Percentiles rank a stretch among this genome's conserved stretches.
phyloP scores from a whole-genome alignment of 352 stramenopile species.

The Phytophthora lateralis region DNA sequence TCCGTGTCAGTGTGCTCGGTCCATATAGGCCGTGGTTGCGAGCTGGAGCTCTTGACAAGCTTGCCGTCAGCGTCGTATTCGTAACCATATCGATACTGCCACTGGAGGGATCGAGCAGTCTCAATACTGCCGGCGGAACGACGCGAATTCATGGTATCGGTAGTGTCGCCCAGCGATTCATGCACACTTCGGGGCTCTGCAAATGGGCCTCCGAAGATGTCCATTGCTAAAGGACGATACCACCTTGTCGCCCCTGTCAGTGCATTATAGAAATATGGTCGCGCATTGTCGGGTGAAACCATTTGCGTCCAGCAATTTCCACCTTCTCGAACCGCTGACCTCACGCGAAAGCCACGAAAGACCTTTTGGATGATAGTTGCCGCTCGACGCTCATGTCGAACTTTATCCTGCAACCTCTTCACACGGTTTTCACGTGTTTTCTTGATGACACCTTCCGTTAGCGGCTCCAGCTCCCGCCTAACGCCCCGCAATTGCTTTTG shows the following conservation, averaged over 20 bases:
- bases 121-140: slow-evolving; percentile 31
- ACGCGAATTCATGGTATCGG: slow-evolving; percentile 19
- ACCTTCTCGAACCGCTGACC: slow-evolving; percentile 67
- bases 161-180: slow-evolving; percentile 27
- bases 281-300: slow-evolving; percentile 29
- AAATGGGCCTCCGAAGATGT: slow-evolving; percentile 74
- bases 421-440: slow-evolving; percentile 80
- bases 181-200: slow-evolving; percentile 53
- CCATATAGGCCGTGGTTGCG: slow-evolving; percentile 60
- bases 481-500: slow-evolving; percentile 76
- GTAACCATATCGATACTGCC: slow-evolving; percentile 82
- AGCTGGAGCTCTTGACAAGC: slow-evolving; percentile 38
- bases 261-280: slow-evolving; percentile 85
- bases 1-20: slow-evolving; percentile 59
- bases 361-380: slow-evolving; percentile 80
- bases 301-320: slow-evolving; percentile 82
- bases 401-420: slow-evolving; percentile 68
- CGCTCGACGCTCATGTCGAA: slow-evolving; percentile 65
- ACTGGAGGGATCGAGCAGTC: slow-evolving; percentile 54
- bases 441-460: slow-evolving; percentile 79
- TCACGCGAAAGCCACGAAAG: slow-evolving; percentile 81
- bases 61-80: slow-evolving; percentile 50
- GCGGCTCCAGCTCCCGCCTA: slow-evolving; percentile 81
- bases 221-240: slow-evolving; percentile 71
- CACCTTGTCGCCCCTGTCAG: slow-evolving; percentile 71